Evolutionary conservation across 108 stramenopile species (phyloP), one percentile per base, ranked within the genome.

Genomic region (Cyclotella baltica): DNA sequence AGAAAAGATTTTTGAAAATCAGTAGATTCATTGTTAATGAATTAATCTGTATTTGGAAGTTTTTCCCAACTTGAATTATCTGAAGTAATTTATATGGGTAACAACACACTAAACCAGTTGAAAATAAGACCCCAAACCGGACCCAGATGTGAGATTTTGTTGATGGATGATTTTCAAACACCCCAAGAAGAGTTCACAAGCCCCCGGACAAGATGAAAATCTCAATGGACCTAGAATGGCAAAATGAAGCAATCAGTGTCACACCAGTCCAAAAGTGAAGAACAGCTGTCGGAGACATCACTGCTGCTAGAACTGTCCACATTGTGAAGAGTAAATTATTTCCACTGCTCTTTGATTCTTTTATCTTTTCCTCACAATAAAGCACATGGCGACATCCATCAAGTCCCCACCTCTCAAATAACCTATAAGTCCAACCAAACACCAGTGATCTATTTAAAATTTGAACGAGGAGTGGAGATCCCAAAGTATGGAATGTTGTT

Each of bases 201-300:
- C n/a, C n/a, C n/a, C n/a, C 40, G 1, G 59, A 48, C 19, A 73
- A 13, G 25, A 73, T 50, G 33, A 62, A 33, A 0, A 73, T 50
- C 48, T 73, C 72, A 25, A 38, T 25, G 10, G 80, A 76, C 62
- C 52, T 62, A 8, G 59, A 35, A 27, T 83, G 73, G 20, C 70
- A 61, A 50, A 64, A 78, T 19, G 70, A 70, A 43, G 81, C 70
- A 35, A 78, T 40, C n/a, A 83, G 31, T 27, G 83, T 79, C 15
- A 83, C 30, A 0, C 83, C 83, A 31, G 83, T 83, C 35, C 31
- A 73, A 64, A 73, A 83, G 31, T 83, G 82, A 30, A 83, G 71
- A 6, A 47, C 65, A 18, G 82, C 76, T 15, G 82, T 83, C 10
- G 82, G 82, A 35, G 76, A 77, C 1, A 67, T 10, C 16, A 78